phyloP scores from a whole-genome alignment of 176 grass and related monocot genomes.

The Luzula sylvatica region DNA sequence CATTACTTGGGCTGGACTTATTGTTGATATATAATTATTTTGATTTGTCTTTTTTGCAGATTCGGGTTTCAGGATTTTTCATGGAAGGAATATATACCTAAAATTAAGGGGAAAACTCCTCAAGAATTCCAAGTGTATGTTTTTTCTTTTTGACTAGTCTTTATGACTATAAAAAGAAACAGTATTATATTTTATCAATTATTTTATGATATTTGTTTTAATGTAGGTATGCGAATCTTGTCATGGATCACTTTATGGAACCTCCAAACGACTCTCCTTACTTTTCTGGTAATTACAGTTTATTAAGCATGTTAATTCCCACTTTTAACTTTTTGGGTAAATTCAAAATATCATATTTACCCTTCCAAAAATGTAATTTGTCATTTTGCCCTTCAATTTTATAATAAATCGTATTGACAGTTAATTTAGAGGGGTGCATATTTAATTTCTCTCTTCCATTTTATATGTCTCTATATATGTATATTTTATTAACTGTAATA shows the following conservation, averaged over 20 bases:
- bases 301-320: constrained; percentile 12
- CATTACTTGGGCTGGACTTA: neutral
- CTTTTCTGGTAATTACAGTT: constrained; percentile 64
- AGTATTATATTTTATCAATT: constrained; percentile 12
- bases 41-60: constrained; percentile 32
- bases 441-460: no score
- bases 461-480: constrained; percentile 24
- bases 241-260: constrained; percentile 84
- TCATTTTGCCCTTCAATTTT: no score
- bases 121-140: constrained; percentile 86
- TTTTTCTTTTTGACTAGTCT: constrained; percentile 4
- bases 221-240: constrained; percentile 72
- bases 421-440: no score
- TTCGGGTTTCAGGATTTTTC: constrained; percentile 97
- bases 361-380: no score
- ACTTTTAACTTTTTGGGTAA: no score
- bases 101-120: constrained; percentile 75
- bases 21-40: constrained; percentile 1
- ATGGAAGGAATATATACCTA: constrained; percentile 90
- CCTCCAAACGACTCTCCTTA: constrained; percentile 40
- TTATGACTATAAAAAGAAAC: constrained; percentile 8
- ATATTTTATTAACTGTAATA: constrained; percentile 5
- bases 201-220: constrained; percentile 20
- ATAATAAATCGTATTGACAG: no score
- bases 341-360: no score